Conservation (phyloP, 306 rosid genomes). For the Sicyos baderoa region DNA sequence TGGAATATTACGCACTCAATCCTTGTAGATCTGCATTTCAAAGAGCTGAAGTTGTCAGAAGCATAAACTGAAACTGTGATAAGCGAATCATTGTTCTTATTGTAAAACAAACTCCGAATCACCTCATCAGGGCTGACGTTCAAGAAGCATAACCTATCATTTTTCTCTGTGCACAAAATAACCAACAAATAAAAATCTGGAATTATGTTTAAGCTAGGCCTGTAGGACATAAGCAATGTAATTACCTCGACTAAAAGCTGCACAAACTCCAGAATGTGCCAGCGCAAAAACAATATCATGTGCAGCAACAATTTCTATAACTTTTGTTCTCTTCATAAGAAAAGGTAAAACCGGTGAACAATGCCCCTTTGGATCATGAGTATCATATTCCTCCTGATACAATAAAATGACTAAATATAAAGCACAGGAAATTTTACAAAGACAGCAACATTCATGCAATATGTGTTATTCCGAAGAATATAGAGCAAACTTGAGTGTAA, state of each 20-base stretch:
- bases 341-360: constrained; percentile 57
- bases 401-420: constrained; percentile 1
- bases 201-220: background rate
- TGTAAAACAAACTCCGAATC: constrained; percentile 80
- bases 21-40: constrained; percentile 88
- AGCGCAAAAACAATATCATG: constrained; percentile 69
- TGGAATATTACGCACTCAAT: constrained; percentile 50
- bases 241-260: constrained; percentile 85
- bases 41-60: constrained; percentile 83
- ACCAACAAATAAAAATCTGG: background rate
- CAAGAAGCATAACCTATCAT: constrained; percentile 79
- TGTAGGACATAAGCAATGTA: background rate
- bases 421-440: background rate
- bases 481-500: background rate
- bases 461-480: background rate
- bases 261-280: constrained; percentile 84
- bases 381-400: constrained; percentile 56
- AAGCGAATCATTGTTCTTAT: constrained; percentile 84
- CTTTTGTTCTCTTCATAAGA: constrained; percentile 62
- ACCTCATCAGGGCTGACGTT: constrained; percentile 85
- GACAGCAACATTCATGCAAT: background rate
- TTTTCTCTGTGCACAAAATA: constrained; percentile 55
- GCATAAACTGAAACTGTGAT: constrained; percentile 93
- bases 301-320: constrained; percentile 83
- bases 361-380: constrained; percentile 66